Evolutionary conservation across 805 yeast species (phyloP), one percentile per base, ranked within the genome.

Genomic region (Candida pseudofarinosa): DNA sequence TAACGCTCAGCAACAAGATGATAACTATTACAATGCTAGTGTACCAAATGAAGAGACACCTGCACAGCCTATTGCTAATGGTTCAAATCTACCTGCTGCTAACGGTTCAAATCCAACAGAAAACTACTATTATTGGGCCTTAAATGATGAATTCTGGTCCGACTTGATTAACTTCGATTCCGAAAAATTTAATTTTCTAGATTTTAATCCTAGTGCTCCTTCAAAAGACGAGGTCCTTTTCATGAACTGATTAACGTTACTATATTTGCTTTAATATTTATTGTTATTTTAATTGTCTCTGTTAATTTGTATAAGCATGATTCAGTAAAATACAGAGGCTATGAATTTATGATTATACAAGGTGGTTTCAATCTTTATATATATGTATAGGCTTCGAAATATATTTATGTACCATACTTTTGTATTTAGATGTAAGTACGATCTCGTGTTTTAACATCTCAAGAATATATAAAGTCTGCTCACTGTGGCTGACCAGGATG

Each of bases 111-210:
- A 23, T 10, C 64, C 72, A 39, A 52, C 70, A 16, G 79, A 76
- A 37, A 65, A 66, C 51, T 77, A 81, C 8, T 73, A 72, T 38
- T 71, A 74, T 65, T 32, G 34, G 34, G 75, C 80, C 7, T 58
- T 82, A 30, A 80, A 79, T 44, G 89, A 83, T 53, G 89, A 83
- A 54, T 80, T 83, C 51, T 83, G 89, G 89, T 71, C 80, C 30
- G 85, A 83, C 45, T 58, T 76, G 28, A 56, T 76, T 26, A 65
- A 65, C 40, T 55, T 67, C 0, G 64, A 54, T 34, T 48, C 65
- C 14, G 65, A 67, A 50, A 57, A 58, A 39, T 52, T 67, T 37
- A 62, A 67, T 41, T 65, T 69, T 38, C 56, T 66, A 5, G 63
- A 53, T 43, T 37, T 19, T 28, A 49, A 43, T n/a, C 55, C 47